Base-by-base conservation (phyloP, 2,329 filamentous ascomycete genomes). In the Fusarium caatingaense region DNA sequence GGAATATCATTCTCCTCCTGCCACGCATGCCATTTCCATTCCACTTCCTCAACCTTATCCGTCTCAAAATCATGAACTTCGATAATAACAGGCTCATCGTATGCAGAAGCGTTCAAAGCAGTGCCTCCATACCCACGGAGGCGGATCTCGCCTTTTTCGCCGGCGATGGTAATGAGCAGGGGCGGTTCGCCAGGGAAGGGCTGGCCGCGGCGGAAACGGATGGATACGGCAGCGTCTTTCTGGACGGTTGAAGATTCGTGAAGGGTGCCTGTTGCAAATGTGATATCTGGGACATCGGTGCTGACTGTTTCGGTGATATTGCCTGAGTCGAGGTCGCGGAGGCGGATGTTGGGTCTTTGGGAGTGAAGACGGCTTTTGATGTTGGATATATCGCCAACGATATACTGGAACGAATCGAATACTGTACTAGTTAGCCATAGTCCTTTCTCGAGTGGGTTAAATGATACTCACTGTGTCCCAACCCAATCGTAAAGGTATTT, bases 31-130 rank as follows among this genome's bases (percentile, higher is more conserved):
- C 83, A 88, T 10, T 79, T 75, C 78, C 83, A 83, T 1, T 79
- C 69, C 0, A 87, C 74, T 5, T 79, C 68, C 15, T 84, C 80
- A 2, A 86, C 78, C 20, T 81, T 68, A 30, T 83, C 82, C 1
- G 78, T 83, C 27, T 78, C 82, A 30, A 83, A 83, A 27, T 88
- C 82, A 53, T 88, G 83, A 1, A 90, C 72, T 34, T 87, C 81
- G 9, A 87, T 79, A 34, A 82, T 81, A 25, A 86, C 80, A 1
- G 80, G 77, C 4, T 79, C 77, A 0, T 79, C 75, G 51, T 48
- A 80, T 59, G 21, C 62, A 45, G 49, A 30, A 3, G 78, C 78
- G n/a, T 80, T 76, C 18, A 80, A 60, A 0, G 67, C 30, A 0
- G 76, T 67, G 0, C 78, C 78, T 0, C 69, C 74, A 8, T 66